Evolutionary conservation across 805 yeast genomes (phyloP).

Genomic region (Grigorovia humatica): DNA sequence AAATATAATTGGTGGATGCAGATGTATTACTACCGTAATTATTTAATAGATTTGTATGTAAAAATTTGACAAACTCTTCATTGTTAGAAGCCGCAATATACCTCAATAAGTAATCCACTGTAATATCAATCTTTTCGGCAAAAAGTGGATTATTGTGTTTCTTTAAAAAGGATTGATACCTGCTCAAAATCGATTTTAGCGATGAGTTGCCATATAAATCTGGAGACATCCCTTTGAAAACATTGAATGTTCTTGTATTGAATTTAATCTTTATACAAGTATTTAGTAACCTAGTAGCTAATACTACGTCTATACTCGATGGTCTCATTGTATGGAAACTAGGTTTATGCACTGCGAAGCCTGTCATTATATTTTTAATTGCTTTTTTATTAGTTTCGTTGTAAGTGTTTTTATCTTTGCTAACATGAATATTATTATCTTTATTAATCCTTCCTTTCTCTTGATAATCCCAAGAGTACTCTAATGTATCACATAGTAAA

Average conservation of each 20-base stretch:
- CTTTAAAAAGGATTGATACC: slow-evolving; percentile 11
- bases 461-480: slow-evolving; percentile 27
- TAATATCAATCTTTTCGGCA: slow-evolving; percentile 27
- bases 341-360: slow-evolving; percentile 26
- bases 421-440: slow-evolving; percentile 13
- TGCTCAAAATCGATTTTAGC: slow-evolving; percentile 10
- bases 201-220: slow-evolving; percentile 6
- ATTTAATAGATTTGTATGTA: slow-evolving; percentile 9
- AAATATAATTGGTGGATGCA: slow-evolving; percentile 1
- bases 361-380: slow-evolving; percentile 19
- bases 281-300: slow-evolving; percentile 16
- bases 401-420: neutral
- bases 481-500: slow-evolving; percentile 31
- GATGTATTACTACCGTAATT: slow-evolving; percentile 28
- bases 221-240: slow-evolving; percentile 20
- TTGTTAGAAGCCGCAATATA: slow-evolving; percentile 42
- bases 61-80: slow-evolving; percentile 31
- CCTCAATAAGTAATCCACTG: slow-evolving; percentile 32
- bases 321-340: slow-evolving; percentile 30
- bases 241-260: slow-evolving; percentile 20
- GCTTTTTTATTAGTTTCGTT: slow-evolving; percentile 10
- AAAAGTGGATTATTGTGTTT: slow-evolving; percentile 7
- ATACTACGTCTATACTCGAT: slow-evolving; percentile 12
- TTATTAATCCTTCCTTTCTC: slow-evolving; percentile 13
- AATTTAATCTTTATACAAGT: slow-evolving; percentile 24